A percentile compares a stretch with the other conserved stretches of the same genome.
phyloP scores from a whole-genome alignment of 257 asterid species.

The Lithospermum erythrorhizon region DNA sequence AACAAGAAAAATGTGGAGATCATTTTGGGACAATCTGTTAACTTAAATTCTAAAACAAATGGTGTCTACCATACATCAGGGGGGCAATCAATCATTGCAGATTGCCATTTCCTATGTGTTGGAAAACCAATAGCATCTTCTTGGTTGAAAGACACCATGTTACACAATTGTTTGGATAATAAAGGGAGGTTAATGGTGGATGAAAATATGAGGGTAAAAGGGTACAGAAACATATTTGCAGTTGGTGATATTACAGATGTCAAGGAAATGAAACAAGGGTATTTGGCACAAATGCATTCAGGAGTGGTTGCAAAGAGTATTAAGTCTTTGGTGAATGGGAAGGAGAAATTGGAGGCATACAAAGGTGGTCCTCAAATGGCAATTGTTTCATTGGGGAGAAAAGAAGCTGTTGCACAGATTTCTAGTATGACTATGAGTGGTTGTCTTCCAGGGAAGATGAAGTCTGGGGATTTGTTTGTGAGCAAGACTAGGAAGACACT shows the following conservation, averaged over 20 bases:
- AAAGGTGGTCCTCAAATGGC: conserved; percentile 6
- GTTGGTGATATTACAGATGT: conserved; percentile 1
- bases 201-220: background rate
- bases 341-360: background rate
- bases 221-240: background rate
- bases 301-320: background rate
- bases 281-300: conserved; percentile 1
- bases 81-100: background rate
- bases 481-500: background rate
- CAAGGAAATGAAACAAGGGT: background rate
- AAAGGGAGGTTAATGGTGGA: background rate
- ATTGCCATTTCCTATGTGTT: background rate
- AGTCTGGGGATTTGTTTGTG: conserved; percentile 3
- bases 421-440: background rate
- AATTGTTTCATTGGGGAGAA: conserved; percentile 1
- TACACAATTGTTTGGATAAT: background rate
- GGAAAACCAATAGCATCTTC: background rate
- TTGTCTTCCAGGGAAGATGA: conserved; percentile 5
- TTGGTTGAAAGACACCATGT: background rate
- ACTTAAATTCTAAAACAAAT: background rate
- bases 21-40: background rate
- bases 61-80: background rate
- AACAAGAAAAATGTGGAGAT: background rate
- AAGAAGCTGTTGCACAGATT: background rate
- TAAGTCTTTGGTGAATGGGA: background rate